A percentile compares a stretch with the other conserved stretches of the same genome.
These are phyloP conservation scores for Fusarium sp. DNA, from an alignment of 2,329 filamentous ascomycete species.

Conservation along the genomic window DNA sequence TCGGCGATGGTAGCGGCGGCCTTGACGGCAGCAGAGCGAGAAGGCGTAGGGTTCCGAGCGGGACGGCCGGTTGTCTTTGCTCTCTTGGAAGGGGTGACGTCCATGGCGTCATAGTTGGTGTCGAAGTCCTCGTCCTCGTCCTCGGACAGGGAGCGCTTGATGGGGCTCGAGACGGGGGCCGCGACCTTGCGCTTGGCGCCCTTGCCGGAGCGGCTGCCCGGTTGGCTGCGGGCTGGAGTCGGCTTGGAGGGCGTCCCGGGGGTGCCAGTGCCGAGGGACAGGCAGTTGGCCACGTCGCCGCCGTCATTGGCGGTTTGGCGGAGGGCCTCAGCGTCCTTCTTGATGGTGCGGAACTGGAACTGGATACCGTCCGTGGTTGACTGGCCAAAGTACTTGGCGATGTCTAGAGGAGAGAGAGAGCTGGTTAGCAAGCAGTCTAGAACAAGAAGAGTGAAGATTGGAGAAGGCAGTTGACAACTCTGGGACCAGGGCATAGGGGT, in stretches of 20 bases:
- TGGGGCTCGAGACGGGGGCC: constrained; percentile 25
- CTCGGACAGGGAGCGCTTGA: constrained; percentile 49
- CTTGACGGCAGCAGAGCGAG: constrained; percentile 52
- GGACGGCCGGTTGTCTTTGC: constrained; percentile 44
- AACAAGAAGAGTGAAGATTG: background rate
- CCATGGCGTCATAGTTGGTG: constrained; percentile 51
- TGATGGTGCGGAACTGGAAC: constrained; percentile 73
- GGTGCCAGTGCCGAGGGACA: constrained; percentile 50
- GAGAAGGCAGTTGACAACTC: constrained; percentile 10
- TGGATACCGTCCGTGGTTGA: constrained; percentile 71
- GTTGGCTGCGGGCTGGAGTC: constrained; percentile 36
- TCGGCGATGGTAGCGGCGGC: constrained; percentile 55
- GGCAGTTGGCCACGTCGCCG: constrained; percentile 61
- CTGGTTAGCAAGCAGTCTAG: constrained; percentile 13
- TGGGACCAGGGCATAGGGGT: background rate
- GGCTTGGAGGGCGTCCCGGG: constrained; percentile 52
- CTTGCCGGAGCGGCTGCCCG: constrained; percentile 47
- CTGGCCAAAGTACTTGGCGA: constrained; percentile 73
- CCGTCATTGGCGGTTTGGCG: constrained; percentile 61
- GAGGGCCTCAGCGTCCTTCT: constrained; percentile 66
- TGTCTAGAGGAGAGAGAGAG: constrained; percentile 60
- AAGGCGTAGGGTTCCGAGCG: constrained; percentile 46
- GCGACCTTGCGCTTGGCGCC: constrained; percentile 48
- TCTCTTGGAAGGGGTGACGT: constrained; percentile 58
- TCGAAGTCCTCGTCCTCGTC: constrained; percentile 50